Base-by-base conservation (phyloP, 1,284 basidiomycete species). In the Trametes hirsuta region DNA sequence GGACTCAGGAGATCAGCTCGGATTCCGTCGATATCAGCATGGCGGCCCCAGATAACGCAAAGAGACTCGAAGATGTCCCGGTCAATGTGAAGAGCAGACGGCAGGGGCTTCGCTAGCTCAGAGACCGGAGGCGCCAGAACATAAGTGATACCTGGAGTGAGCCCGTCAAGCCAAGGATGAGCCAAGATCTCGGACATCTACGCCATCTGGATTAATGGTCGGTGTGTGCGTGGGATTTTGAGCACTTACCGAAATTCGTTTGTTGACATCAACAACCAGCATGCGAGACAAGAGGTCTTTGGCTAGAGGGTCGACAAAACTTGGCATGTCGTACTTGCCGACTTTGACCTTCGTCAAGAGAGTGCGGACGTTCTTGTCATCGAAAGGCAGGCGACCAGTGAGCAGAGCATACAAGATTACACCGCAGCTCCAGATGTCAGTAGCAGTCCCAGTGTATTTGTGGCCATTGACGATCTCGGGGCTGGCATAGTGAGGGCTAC, bases 381-480 rank as follows among this genome's bases (percentile, higher is more conserved):
- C 94, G 71, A 97, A 97, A 25, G 95, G 94, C 53, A 96, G 84
- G 24, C 90, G 79, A 9, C 94, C 93, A 62, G 91, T 93, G 44
- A 99, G 83, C 36, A 99, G 84, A 34, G 93, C 93, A 73, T 85
- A 95, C 47, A 96, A 82, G 67, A 95, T 94, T 63, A 97, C 93
- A 45, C 94, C 95, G 66, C 94, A 95, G 69, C 92, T 93, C 93
- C 93, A 96, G 70, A 97, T 96, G 74, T 95, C 97, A 14, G 95
- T 95, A 4, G 94, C 90, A 44, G 91, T 92, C 44, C 97, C 97
- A 74, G 92, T 87, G 76, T 99, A 99, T 69, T 90, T 92, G 75
- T 93, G 86, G 15, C 95, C 95, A 63, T 95, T 93, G 60, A 99
- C 95, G 69, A 99, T 97, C 77, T 99, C 97, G 2, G 97, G 97